Evolutionary conservation across 495 filamentous ascomycete genomes (phyloP), one percentile per base, ranked within the genome.

Genomic region (Rhypophila decipiens): DNA sequence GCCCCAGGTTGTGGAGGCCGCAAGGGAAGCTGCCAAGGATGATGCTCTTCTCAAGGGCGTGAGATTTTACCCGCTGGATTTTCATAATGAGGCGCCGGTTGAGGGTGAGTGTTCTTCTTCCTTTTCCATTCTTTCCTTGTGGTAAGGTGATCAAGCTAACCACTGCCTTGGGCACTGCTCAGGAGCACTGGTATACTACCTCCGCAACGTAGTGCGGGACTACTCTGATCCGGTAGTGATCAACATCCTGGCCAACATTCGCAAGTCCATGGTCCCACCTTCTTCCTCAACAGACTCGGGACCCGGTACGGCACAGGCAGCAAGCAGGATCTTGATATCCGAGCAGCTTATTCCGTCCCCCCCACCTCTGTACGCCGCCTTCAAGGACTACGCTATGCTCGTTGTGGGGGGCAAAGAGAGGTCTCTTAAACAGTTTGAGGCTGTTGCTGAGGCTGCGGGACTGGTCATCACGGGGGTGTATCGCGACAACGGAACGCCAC

Each of bases 351-450:
- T 39, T 48, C 46, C 1, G 52, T 54, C 44, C 31, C 51, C 49
- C 20, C 60, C 55, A 33, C 49, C 57, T 8, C 46, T 59, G 23
- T 59, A 58, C 34, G 52, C 61, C 2, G 61, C 66, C 12, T 60
- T 62, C 47, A 57, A 66, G 47, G 66, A 69, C 49, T 53, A 59
- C 24, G 39, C 62, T 4, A 70, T 72, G 65, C 47, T 72, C 17
- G 49, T 57, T 4, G 58, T 69, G 17, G 63, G 60, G 20, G 64
- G 66, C 2, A 70, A 68, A 51, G 68, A 72, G 45, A 56, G 68
- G 1, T 56, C 64, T n/a, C 46, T 61, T 39, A 44, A 44, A 9
- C 54, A 65, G 37, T 70, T 63, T 29, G 39, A 27, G 11, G 46
- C 38, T 3, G 40, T 70, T 1, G 53, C 61, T 5, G 45, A 49